A percentile compares a stretch with the other conserved stretches of the same genome.
Conservation (phyloP, 2,329 filamentous ascomycete genomes). For the Trichoderma guizhouense region DNA sequence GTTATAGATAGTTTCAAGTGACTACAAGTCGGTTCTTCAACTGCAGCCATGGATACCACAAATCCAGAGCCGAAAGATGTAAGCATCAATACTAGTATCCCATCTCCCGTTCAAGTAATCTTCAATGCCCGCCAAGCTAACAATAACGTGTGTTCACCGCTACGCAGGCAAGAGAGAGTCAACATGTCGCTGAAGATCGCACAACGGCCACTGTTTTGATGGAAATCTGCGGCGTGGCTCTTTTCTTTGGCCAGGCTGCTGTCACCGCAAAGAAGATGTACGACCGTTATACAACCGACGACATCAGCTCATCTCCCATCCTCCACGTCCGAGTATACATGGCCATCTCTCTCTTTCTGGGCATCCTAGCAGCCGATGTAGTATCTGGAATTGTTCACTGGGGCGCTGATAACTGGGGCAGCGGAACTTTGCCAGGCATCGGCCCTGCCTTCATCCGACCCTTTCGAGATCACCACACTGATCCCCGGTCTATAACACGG, state of each 20-base stretch:
- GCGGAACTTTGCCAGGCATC: background rate
- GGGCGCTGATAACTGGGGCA: background rate
- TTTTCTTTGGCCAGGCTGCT: background rate
- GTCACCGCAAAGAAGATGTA: background rate
- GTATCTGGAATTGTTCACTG: background rate
- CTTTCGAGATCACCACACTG: background rate
- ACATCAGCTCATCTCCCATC: background rate
- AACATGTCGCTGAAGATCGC: background rate
- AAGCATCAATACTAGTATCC: background rate
- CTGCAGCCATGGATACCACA: background rate
- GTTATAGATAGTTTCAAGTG: background rate
- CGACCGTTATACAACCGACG: background rate
- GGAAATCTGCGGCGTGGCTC: background rate
- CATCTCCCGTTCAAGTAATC: too few species aligned
- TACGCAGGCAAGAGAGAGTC: background rate
- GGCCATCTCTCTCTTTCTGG: background rate
- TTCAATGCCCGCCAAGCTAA: background rate
- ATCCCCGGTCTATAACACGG: background rate
- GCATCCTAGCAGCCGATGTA: background rate
- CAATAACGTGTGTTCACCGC: background rate
- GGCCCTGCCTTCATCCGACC: background rate
- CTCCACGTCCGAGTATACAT: background rate
- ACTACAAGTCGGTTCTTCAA: background rate
- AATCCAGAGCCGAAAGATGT: background rate
- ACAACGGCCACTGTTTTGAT: background rate